These are phyloP conservation scores for Amanita brunnescens DNA, from an alignment of 768 basidiomycete genomes.

Conservation along the genomic window DNA sequence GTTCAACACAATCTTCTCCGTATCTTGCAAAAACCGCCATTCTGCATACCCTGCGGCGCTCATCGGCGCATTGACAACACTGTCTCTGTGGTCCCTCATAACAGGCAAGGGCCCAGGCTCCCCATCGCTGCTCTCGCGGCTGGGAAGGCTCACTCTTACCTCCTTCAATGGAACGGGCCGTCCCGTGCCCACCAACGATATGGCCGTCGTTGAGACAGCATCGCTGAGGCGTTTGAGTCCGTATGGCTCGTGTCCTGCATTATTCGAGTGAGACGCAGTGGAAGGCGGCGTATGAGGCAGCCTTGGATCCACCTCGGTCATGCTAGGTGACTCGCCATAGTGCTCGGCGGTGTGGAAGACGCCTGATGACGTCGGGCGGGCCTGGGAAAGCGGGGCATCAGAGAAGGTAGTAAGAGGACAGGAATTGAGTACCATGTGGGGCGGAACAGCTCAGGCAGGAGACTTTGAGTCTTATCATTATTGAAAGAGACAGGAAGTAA, in stretches of 20 bases:
- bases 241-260: slow-evolving; percentile 18
- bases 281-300: slow-evolving; percentile 19
- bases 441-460: not conserved
- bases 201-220: slow-evolving; percentile 22
- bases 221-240: slow-evolving; percentile 25
- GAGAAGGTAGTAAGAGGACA: not conserved
- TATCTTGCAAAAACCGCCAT: not conserved
- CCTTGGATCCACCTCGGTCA: no score
- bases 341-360: no score
- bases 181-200: no score
- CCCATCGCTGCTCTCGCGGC: not conserved
- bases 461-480: no score
- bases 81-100: not conserved
- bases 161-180: slow-evolving; percentile 26
- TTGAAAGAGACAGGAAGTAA: no score
- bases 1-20: not conserved
- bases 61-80: not conserved
- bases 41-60: not conserved
- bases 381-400: slow-evolving; percentile 25
- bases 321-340: no score
- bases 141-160: not conserved
- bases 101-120: not conserved
- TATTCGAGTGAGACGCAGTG: slow-evolving; percentile 18
- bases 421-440: not conserved
- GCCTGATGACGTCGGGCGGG: no score